Percentiles rank a stretch among this genome's conserved stretches.
Evolutionary conservation across 169 alveolate genomes (phyloP).

Genomic region (Nephromyces sp.): DNA sequence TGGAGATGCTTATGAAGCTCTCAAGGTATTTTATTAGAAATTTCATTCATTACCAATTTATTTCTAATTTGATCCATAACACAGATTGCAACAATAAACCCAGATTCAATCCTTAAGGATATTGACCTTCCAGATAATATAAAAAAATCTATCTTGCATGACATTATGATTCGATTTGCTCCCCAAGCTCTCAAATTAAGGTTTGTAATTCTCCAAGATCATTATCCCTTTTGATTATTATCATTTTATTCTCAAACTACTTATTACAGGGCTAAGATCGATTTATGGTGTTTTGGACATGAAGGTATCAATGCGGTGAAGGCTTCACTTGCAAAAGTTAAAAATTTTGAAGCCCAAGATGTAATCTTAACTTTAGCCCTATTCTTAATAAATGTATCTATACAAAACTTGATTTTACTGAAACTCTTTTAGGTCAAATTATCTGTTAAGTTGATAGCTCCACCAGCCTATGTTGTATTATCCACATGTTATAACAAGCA

Average conservation of each 20-base stretch:
- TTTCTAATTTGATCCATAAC: too few species aligned
- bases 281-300: conserved; percentile 86
- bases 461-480: conserved; percentile 33
- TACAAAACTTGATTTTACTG: background rate
- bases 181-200: conserved; percentile 81
- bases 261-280: conserved; percentile 69
- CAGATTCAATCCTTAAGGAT: conserved; percentile 76
- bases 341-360: conserved; percentile 3
- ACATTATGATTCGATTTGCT: conserved; percentile 68
- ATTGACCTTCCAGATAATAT: conserved; percentile 67
- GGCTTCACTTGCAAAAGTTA: conserved; percentile 63
- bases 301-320: conserved; percentile 96
- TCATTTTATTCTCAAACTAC: background rate
- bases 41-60: too few species aligned
- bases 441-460: conserved; percentile 25
- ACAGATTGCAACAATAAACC: conserved; percentile 79
- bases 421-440: background rate
- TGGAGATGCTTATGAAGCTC: conserved; percentile 90
- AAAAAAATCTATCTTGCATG: conserved; percentile 57
- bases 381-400: background rate
- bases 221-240: background rate
- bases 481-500: conserved; percentile 29
- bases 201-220: conserved; percentile 20
- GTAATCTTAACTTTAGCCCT: background rate
- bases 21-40: conserved; percentile 63